phyloP scores from a whole-genome alignment of 176 grass and related monocot species.

The Urochloa ruziziensis region DNA sequence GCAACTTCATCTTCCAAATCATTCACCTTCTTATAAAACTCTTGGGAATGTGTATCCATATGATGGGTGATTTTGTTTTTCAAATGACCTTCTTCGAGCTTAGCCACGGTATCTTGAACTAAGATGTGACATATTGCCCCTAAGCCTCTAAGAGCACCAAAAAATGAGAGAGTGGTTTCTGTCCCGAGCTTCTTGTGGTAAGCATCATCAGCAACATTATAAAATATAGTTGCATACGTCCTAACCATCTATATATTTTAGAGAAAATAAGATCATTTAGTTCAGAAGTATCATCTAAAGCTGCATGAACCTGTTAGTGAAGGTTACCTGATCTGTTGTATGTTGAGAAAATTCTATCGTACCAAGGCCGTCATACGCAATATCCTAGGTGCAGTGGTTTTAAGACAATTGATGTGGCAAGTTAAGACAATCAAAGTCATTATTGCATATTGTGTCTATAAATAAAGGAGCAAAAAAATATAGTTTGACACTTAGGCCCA shows the following conservation, averaged over 20 bases:
- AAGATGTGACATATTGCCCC: conserved; percentile 8
- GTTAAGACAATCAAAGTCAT: neutral
- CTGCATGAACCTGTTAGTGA: neutral
- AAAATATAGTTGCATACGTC: neutral
- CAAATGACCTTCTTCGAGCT: conserved; percentile 12
- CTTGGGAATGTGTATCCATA: neutral
- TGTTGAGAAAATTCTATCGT: neutral
- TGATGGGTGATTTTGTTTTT: neutral
- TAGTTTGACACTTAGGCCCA: neutral
- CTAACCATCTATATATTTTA: conserved; percentile 17
- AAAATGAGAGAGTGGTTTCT: neutral
- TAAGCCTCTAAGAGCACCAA: conserved; percentile 3
- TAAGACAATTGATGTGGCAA: neutral
- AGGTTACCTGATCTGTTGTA: conserved; percentile 9
- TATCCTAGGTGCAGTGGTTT: neutral
- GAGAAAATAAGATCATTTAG: neutral
- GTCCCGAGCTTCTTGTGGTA: neutral
- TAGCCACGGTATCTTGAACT: neutral
- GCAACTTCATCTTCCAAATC: neutral
- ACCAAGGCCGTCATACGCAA: neutral
- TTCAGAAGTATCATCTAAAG: neutral
- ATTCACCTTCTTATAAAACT: neutral
- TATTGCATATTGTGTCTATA: neutral
- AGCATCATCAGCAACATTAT: neutral
- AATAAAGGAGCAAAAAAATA: neutral